A percentile compares a stretch with the other conserved stretches of the same genome.
Conservation (phyloP, 306 rosid species). For the peach (Prunus persica) region Prunus_persica_NCBIv2 NC_034009.1:35241001-35241500, state of each 20-base stretch:
- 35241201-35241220: slow-evolving; percentile 30
- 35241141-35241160: too few relatives aligned
- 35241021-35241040: too few relatives aligned
- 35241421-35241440: slow-evolving; percentile 18
- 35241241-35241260: slow-evolving; percentile 49
- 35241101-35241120: slow-evolving; percentile 35
- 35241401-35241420: neutral
- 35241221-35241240: slow-evolving; percentile 44
- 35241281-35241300: slow-evolving; percentile 27
- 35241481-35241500: slow-evolving; percentile 20
- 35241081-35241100: slow-evolving; percentile 16
- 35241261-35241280: slow-evolving; percentile 32
- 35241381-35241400: too few relatives aligned
- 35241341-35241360: too few relatives aligned
- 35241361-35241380: too few relatives aligned
- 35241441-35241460: slow-evolving; percentile 22
- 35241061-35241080: neutral
- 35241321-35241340: neutral
- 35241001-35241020: too few relatives aligned
- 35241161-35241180: slow-evolving; percentile 13
- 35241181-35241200: slow-evolving; percentile 37
- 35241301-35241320: slow-evolving; percentile 43
- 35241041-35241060: slow-evolving; percentile 28
- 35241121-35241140: slow-evolving; percentile 3
- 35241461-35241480: slow-evolving; percentile 34